phyloP scores from a whole-genome alignment of 805 yeast genomes.

The Ogataea pilisensis region DNA sequence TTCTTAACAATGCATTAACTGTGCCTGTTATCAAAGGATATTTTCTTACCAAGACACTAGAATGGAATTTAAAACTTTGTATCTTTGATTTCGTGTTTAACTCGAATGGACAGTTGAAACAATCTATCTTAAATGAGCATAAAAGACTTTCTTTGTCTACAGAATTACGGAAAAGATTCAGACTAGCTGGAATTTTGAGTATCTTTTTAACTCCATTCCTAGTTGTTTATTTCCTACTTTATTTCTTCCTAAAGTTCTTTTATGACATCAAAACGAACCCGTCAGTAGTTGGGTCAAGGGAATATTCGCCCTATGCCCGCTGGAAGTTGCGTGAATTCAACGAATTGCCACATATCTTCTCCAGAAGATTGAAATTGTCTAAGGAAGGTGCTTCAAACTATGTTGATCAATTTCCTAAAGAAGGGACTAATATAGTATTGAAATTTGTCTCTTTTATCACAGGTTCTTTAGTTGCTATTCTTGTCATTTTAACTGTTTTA shows the following conservation, averaged over 20 bases:
- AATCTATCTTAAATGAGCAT: constrained; percentile 62
- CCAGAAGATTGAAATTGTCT: constrained; percentile 71
- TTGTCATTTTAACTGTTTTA: constrained; percentile 69
- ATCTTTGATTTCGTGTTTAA: constrained; percentile 83
- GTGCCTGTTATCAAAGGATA: constrained; percentile 24
- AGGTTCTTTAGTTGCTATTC: constrained; percentile 86
- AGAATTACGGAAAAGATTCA: constrained; percentile 74
- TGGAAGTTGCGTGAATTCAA: constrained; percentile 95
- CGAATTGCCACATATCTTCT: constrained; percentile 86
- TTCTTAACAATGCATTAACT: constrained; percentile 63
- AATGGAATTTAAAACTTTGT: constrained; percentile 91
- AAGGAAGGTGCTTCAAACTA: constrained; percentile 77
- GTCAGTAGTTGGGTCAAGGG: constrained; percentile 72
- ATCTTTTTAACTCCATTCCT: constrained; percentile 81
- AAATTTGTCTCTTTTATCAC: constrained; percentile 68
- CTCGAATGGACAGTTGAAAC: constrained; percentile 75
- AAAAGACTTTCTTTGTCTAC: constrained; percentile 62
- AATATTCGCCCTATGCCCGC: constrained; percentile 89
- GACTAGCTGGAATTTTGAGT: constrained; percentile 83
- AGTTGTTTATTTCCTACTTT: constrained; percentile 73
- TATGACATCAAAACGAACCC: constrained; percentile 92
- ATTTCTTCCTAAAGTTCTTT: constrained; percentile 86
- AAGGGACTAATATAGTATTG: constrained; percentile 50
- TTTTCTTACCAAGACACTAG: constrained; percentile 77
- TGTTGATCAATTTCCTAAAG: constrained; percentile 89